A percentile compares a stretch with the other conserved stretches of the same genome.
These are phyloP conservation scores for Colletotrichum zoysiae DNA, from an alignment of 2,329 filamentous ascomycete species.

Conservation along the genomic window DNA sequence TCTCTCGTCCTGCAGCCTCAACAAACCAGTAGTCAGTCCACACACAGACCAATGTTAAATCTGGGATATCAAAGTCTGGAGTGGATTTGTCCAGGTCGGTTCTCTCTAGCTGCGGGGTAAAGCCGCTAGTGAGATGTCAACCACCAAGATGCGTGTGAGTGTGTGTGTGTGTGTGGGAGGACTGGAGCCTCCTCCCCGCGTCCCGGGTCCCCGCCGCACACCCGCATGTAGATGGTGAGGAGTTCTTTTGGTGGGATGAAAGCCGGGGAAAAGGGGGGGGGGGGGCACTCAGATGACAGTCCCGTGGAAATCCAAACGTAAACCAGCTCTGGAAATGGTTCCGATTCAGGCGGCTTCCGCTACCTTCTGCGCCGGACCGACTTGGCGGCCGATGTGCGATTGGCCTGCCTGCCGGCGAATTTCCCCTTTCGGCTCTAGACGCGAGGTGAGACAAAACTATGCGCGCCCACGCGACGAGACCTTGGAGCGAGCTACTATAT, in stretches of 20 bases:
- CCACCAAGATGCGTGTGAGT: too few relatives aligned
- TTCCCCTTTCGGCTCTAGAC: conserved; percentile 41
- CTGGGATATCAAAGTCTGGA: conserved; percentile 25
- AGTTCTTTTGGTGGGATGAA: conserved; percentile 11
- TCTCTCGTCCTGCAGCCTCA: neutral
- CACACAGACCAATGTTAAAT: conserved; percentile 27
- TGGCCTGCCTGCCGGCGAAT: conserved; percentile 34
- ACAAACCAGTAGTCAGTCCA: neutral
- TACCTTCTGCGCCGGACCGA: conserved; percentile 26
- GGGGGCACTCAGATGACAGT: neutral
- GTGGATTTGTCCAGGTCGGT: conserved; percentile 27
- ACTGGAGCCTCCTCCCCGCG: conserved; percentile 18
- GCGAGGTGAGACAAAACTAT: conserved; percentile 37
- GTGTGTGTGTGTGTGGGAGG: conserved; percentile 10
- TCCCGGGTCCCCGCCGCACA: neutral
- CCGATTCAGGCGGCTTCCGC: conserved; percentile 8
- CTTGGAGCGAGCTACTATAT: conserved; percentile 13
- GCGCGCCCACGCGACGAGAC: conserved; percentile 34
- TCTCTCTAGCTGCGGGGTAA: conserved; percentile 35
- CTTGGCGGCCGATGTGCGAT: conserved; percentile 36
- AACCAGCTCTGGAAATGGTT: neutral
- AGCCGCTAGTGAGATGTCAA: conserved; percentile 1
- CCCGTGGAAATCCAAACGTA: neutral
- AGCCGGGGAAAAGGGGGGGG: conserved; percentile 30
- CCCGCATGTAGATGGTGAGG: conserved; percentile 14